These are phyloP conservation scores for Apophysomyces trapeziformis DNA, from an alignment of 371 early-diverging fungal species.

Conservation along the genomic window DNA sequence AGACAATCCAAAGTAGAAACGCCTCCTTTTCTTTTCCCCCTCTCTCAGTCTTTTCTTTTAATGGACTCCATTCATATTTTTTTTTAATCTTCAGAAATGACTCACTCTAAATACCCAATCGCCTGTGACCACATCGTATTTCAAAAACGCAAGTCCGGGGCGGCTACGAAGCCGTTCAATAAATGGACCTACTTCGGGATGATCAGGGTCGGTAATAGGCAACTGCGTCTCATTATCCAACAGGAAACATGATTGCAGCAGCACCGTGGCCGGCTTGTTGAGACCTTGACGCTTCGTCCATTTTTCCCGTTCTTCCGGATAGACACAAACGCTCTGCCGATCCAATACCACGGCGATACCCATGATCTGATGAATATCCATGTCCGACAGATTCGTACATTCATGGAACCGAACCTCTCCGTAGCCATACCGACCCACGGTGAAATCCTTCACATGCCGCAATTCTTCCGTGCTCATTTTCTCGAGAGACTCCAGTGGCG, in stretches of 20 bases:
- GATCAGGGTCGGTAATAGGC: constrained; percentile 68
- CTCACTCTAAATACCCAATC: constrained; percentile 91
- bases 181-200: constrained; percentile 74
- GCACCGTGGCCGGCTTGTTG: constrained; percentile 86
- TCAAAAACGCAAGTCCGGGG: constrained; percentile 76
- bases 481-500: constrained; percentile 34
- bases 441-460: constrained; percentile 71
- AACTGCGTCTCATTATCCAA: constrained; percentile 74
- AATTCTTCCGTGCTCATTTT: constrained; percentile 73
- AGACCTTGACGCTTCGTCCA: constrained; percentile 83
- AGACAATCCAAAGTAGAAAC: too few species aligned
- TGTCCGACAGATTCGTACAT: constrained; percentile 80
- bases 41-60: background rate
- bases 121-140: constrained; percentile 73
- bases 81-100: constrained; percentile 68
- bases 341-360: constrained; percentile 79
- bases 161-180: constrained; percentile 68
- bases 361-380: constrained; percentile 75
- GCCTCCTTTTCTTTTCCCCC: too few species aligned
- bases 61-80: background rate
- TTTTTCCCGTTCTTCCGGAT: constrained; percentile 79
- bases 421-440: constrained; percentile 69
- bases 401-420: constrained; percentile 82
- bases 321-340: constrained; percentile 76
- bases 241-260: constrained; percentile 82